phyloP scores from a whole-genome alignment of 306 rosid genomes.

The Medicago arabica region DNA sequence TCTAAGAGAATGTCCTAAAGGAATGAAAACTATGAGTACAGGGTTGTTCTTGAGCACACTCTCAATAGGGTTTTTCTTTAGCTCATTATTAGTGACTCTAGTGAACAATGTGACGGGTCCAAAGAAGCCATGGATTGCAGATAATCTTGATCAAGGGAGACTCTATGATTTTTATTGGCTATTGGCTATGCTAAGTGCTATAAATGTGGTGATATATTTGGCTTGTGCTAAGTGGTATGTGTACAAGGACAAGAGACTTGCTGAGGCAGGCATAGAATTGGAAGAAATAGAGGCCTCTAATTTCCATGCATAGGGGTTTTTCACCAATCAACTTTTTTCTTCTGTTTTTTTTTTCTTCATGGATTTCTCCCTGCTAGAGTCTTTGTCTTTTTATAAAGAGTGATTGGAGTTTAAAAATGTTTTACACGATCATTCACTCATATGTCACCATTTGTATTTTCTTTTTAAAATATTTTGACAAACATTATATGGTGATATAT shows the following conservation, averaged over 20 bases:
- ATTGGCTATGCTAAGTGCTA: conserved; percentile 67
- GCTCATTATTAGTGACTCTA: conserved; percentile 68
- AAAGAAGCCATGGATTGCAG: conserved; percentile 74
- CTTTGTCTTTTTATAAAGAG: neutral
- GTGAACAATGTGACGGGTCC: conserved; percentile 68
- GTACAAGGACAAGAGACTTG: conserved; percentile 83
- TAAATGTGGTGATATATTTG: conserved; percentile 66
- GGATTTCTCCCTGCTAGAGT: neutral
- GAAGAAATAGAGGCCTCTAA: conserved; percentile 51
- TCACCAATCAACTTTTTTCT: neutral
- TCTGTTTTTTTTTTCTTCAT: too few species aligned
- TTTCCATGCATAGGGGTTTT: conserved; percentile 48
- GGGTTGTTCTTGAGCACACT: conserved; percentile 86
- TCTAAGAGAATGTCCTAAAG: conserved; percentile 83
- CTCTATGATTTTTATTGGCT: conserved; percentile 89
- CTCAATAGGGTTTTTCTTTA: conserved; percentile 78
- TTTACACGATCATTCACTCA: neutral
- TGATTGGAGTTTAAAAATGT: neutral
- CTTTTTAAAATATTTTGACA: neutral
- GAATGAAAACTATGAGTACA: conserved; percentile 95
- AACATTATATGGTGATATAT: neutral
- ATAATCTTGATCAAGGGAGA: conserved; percentile 78
- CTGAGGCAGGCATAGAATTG: conserved; percentile 66
- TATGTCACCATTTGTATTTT: neutral
- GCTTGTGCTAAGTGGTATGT: conserved; percentile 82